Evolutionary conservation across 2,329 filamentous ascomycete species (phyloP), one percentile per base, ranked within the genome.

Genomic region (Fragosphaeria purpurea): DNA sequence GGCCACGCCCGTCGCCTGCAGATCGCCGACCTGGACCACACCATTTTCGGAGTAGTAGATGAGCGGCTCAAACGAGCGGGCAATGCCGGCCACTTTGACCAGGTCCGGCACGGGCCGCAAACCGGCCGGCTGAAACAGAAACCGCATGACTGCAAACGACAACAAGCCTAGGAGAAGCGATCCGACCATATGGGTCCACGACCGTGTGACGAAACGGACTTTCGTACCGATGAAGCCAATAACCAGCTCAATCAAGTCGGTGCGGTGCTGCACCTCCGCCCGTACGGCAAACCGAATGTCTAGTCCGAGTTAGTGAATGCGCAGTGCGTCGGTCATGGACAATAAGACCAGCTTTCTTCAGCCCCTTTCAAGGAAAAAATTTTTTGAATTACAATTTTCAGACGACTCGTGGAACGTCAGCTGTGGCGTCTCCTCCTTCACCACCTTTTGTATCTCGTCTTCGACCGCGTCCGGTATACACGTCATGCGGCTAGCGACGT

Each of bases 21-120:
- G 72, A 56, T 94, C 88, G 52, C 85, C 83, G 41, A 95, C 88
- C 62, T 95, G 89, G 39, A 83, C 79, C 42, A 89, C 83, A 7
- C 89, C 89, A 62, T 90, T 86, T 62, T 96, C 89, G 0, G 89
- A 95, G 63, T 94, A 95, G 70, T 93, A 93, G 55, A 97, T 94
- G 43, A 96, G 76, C 6, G 91, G 91, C 65, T 96, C 91, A 62
- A 96, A 95, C 8, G 88, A 88, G 60, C 88, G 88, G 46, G 90
- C 90, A 57, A 97, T 80, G 47, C 85, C 83, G 4, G 90, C 90
- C 31, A 96, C 85, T 65, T 95, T 95, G 63, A 95, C 85, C 12
- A 97, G 75, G 63, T 96, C 90, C 0, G 88, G 88, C 2, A 86
- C 83, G 1, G 86, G 79, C 10, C 74, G 81, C 39, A 78, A 74